These are phyloP conservation scores for Calonectria henricotiae DNA, from an alignment of 2,329 filamentous ascomycete species.

Conservation along the genomic window DNA sequence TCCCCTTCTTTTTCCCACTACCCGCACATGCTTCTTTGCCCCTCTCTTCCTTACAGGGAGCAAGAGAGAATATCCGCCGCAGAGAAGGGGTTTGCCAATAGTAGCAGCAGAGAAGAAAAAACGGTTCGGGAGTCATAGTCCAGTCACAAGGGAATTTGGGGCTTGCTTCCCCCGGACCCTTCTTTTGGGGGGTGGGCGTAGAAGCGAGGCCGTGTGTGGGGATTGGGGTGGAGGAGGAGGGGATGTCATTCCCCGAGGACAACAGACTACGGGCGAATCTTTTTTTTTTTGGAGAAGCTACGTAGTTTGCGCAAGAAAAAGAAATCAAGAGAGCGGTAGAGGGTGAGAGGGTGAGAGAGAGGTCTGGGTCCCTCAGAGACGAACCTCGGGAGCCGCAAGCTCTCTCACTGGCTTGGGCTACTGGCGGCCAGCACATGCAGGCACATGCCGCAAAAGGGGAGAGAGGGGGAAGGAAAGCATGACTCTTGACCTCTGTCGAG, in stretches of 20 bases:
- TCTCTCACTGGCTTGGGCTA: neutral
- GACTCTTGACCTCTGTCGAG: constrained; percentile 23
- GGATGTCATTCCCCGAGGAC: constrained; percentile 31
- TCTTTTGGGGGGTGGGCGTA: constrained; percentile 3
- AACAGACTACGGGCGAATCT: neutral
- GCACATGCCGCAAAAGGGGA: constrained; percentile 26
- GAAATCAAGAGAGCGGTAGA: neutral
- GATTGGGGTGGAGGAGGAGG: constrained; percentile 9
- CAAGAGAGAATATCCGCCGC: constrained; percentile 9
- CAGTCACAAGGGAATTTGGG: constrained; percentile 31
- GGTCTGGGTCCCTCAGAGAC: neutral
- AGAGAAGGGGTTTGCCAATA: neutral
- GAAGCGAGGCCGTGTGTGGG: constrained; percentile 20
- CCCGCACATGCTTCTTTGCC: neutral
- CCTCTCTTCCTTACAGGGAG: neutral
- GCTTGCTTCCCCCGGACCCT: neutral
- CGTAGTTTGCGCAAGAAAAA: neutral
- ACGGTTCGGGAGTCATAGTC: constrained; percentile 32
- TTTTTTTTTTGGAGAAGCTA: constrained; percentile 23
- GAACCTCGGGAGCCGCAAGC: constrained; percentile 29
- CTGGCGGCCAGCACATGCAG: constrained; percentile 34
- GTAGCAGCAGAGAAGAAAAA: neutral
- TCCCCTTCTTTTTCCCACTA: neutral
- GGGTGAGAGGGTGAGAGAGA: neutral
- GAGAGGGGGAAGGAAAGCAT: constrained; percentile 1